Percentiles rank a stretch among this genome's conserved stretches.
Evolutionary conservation across 2,329 filamentous ascomycete species (phyloP).

Genomic region (Aspergillus amoenus): DNA sequence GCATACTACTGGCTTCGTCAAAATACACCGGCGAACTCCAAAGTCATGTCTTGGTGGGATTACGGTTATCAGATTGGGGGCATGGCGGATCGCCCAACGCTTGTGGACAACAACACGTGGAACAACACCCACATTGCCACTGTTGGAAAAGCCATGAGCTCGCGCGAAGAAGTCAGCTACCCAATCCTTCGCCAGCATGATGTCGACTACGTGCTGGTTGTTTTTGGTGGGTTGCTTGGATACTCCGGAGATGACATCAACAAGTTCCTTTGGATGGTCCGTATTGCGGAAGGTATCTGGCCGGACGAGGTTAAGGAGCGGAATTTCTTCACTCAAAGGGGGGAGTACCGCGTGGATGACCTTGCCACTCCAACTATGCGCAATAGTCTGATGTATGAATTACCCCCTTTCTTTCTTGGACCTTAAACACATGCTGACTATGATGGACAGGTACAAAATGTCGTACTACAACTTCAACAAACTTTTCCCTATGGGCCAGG

Average conservation of each 20-base stretch:
- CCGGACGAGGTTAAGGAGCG: slow-evolving; percentile 98
- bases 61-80: slow-evolving; percentile 99
- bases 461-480: slow-evolving; percentile 97
- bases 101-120: slow-evolving; percentile 99
- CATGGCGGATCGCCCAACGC: slow-evolving; percentile 94
- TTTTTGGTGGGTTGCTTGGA: slow-evolving; percentile 92
- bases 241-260: slow-evolving; percentile 99
- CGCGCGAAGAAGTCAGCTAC: slow-evolving; percentile 95
- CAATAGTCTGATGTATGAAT: slow-evolving; percentile 93
- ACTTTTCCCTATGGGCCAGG: slow-evolving; percentile 89
- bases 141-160: slow-evolving; percentile 98
- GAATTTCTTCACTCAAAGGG: slow-evolving; percentile 88
- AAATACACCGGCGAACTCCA: slow-evolving; percentile 91
- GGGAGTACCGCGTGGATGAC: slow-evolving; percentile 94
- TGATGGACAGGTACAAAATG: slow-evolving; percentile 88
- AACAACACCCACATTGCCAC: slow-evolving; percentile 99
- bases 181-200: slow-evolving; percentile 98
- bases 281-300: slow-evolving; percentile 99
- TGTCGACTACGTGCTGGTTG: slow-evolving; percentile 96
- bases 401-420: neutral
- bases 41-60: slow-evolving; percentile 99
- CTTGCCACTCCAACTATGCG: slow-evolving; percentile 95
- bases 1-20: slow-evolving; percentile 99
- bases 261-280: slow-evolving; percentile 99
- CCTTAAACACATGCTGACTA: slow-evolving; percentile 20